A percentile compares a stretch with the other conserved stretches of the same genome.
These are phyloP conservation scores for Aspergillus phoenicis DNA, from an alignment of 2,329 filamentous ascomycete genomes.

Conservation along the genomic window DNA sequence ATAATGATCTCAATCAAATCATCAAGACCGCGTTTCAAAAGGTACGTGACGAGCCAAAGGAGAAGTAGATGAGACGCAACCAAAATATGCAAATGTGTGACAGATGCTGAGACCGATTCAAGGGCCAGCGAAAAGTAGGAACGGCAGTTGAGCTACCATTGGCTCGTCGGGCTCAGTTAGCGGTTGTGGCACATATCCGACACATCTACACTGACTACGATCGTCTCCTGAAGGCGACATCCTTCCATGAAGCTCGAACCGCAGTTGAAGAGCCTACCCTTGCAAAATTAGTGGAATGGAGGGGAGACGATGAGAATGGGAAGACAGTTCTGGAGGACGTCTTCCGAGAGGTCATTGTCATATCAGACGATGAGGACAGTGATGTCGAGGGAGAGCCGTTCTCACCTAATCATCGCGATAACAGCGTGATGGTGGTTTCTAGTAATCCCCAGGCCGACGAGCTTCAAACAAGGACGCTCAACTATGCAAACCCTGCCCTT, in stretches of 20 bases:
- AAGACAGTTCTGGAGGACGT: constrained; percentile 61
- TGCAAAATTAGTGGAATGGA: constrained; percentile 63
- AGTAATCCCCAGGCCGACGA: constrained; percentile 40
- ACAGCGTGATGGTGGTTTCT: constrained; percentile 48
- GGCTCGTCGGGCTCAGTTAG: constrained; percentile 61
- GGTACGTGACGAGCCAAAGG: constrained; percentile 38
- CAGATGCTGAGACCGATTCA: constrained; percentile 26
- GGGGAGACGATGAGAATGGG: constrained; percentile 60
- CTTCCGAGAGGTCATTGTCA: constrained; percentile 65
- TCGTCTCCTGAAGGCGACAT: constrained; percentile 54
- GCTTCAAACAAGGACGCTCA: constrained; percentile 35
- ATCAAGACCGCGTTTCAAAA: constrained; percentile 63
- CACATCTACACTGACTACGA: constrained; percentile 67
- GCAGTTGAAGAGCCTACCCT: constrained; percentile 59
- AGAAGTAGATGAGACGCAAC: not conserved
- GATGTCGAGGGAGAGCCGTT: constrained; percentile 41
- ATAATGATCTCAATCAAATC: constrained; percentile 59
- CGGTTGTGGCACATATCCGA: constrained; percentile 64
- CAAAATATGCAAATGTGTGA: not conserved
- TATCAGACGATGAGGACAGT: constrained; percentile 62
- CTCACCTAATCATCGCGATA: constrained; percentile 34
- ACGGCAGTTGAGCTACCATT: constrained; percentile 57
- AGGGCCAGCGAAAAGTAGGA: constrained; percentile 61
- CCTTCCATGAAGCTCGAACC: constrained; percentile 58
- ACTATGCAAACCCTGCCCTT: constrained; percentile 24